phyloP scores from a whole-genome alignment of 371 early-diverging fungal species.

The Saksenaea vasiformis region DNA sequence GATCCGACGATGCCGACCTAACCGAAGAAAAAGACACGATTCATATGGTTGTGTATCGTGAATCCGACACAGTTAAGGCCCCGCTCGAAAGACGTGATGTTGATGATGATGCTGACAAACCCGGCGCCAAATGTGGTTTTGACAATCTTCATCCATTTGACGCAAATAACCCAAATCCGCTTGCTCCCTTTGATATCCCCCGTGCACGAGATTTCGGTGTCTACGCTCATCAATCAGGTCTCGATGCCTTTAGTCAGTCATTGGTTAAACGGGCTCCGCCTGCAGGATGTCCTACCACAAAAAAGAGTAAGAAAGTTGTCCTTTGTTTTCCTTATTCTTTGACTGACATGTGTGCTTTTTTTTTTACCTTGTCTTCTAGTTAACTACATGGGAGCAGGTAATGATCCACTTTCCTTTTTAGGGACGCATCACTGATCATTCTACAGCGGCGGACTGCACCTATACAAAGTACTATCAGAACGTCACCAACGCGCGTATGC shows the following conservation, averaged over 20 bases:
- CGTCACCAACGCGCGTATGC: constrained; percentile 60
- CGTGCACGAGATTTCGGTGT: neutral
- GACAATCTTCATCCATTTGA: constrained; percentile 18
- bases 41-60: constrained; percentile 69
- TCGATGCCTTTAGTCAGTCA: neutral
- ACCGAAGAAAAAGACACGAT: neutral
- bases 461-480: constrained; percentile 65
- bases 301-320: constrained; percentile 33
- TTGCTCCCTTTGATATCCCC: neutral
- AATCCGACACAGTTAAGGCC: constrained; percentile 56
- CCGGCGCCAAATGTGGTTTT: constrained; percentile 28
- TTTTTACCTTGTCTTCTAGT: constrained; percentile 12
- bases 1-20: constrained; percentile 58
- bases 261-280: constrained; percentile 38
- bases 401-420: neutral
- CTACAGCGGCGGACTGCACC: constrained; percentile 76
- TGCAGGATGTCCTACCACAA: constrained; percentile 41
- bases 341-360: neutral
- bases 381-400: constrained; percentile 32
- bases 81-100: constrained; percentile 12
- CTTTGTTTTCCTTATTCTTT: neutral
- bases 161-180: neutral
- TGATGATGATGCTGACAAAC: no score
- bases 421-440: neutral
- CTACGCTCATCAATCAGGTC: no score